Evolutionary conservation across 1,284 basidiomycete species (phyloP), one percentile per base, ranked within the genome.

Genomic region (Hemileia vastatrix): DNA sequence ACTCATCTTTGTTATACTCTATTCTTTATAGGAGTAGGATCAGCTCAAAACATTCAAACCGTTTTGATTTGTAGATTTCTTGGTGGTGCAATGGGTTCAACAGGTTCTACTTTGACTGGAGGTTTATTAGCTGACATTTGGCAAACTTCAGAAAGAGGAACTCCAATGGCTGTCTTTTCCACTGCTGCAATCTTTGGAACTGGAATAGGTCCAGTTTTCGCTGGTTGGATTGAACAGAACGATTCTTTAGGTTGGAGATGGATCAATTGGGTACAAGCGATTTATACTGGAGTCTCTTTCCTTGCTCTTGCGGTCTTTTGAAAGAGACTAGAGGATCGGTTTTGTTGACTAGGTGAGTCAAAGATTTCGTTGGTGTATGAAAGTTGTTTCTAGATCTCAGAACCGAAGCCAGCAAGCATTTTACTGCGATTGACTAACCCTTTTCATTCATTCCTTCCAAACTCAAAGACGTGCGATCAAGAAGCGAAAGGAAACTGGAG

Each of bases 151-250:
- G n/a, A 53, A 18, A 84, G 86, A 4, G 84, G 86, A 0, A 67
- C 85, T 1, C 86, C 87, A 0, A 88, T 88, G 86, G 78, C 83
- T 0, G 72, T 85, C 1, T 87, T 86, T 68, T 77, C 83, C 1
- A 67, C 84, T 1, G 76, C 78, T n/a, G 83, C 82, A 0, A 75
- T 87, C 27, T 80, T 80, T 18, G 81, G 81, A 0, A 83, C 82
- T 0, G 86, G 85, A 18, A 72, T 85, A 9, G 84, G 83, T 24
- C 81, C 84, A 11, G 80, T 86, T 6, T 78, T 75, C 13, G 71
- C 71, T 18, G 70, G 57, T 21, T 77, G 72, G 64, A 68, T 77
- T 54, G 64, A 69, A 18, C 66, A 74, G 67, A 71, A 69, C 65
- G 65, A 80, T 6, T 21, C 18, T 33, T 77, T 80, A 0, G 81